phyloP scores from a whole-genome alignment of 2,329 filamentous ascomycete species.

The Peltaster fructicola region DNA sequence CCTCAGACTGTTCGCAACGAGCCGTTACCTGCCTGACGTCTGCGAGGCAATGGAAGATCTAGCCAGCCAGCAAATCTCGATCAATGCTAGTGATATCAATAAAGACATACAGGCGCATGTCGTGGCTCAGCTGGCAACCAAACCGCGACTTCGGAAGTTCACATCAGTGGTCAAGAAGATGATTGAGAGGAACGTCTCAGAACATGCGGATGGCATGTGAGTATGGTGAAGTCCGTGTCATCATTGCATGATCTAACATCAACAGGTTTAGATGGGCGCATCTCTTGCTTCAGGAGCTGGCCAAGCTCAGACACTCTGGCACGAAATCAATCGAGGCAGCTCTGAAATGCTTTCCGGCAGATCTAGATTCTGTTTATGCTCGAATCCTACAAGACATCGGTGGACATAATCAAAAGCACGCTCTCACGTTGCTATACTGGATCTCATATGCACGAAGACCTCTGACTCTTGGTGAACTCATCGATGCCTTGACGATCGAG shows the following conservation, averaged over 20 bases:
- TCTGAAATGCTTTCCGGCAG: constrained; percentile 5
- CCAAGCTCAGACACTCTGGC: constrained; percentile 5
- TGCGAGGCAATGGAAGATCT: constrained; percentile 6
- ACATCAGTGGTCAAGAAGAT: constrained; percentile 4
- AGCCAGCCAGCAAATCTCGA: constrained; percentile 3
- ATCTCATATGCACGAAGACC: constrained; percentile 7
- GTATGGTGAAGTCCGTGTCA: too few relatives aligned
- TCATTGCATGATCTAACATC: not conserved
- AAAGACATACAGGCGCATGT: constrained; percentile 8
- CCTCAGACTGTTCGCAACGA: constrained; percentile 9
- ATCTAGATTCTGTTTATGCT: constrained; percentile 9
- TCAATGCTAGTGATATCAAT: constrained; percentile 4
- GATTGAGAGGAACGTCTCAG: constrained; percentile 8
- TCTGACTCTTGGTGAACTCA: constrained; percentile 6
- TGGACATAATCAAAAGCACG: constrained; percentile 2
- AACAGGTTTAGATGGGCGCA: constrained; percentile 8
- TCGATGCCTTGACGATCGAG: constrained; percentile 7
- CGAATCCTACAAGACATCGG: constrained; percentile 7
- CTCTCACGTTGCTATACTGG: constrained; percentile 7
- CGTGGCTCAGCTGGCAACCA: constrained; percentile 5
- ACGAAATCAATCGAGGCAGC: constrained; percentile 5
- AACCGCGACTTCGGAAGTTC: constrained; percentile 5
- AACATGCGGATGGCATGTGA: constrained; percentile 12
- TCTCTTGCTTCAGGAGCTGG: constrained; percentile 6
- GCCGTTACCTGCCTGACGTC: constrained; percentile 8